These are phyloP conservation scores for Penicillium sp. DNA, from an alignment of 2,329 filamentous ascomycete genomes.

Conservation along the genomic window DNA sequence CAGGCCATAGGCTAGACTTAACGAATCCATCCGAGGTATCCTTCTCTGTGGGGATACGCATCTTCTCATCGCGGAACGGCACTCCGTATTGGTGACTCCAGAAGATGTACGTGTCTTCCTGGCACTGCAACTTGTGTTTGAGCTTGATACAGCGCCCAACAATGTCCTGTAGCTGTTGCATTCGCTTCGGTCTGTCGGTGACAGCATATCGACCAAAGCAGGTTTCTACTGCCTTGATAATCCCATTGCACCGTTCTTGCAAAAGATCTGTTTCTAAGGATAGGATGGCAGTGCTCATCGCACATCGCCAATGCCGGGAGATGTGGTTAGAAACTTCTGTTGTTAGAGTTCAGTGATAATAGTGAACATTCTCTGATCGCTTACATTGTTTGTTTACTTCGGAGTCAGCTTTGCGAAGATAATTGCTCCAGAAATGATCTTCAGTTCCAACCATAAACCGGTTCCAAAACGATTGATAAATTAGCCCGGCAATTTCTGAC, in stretches of 20 bases:
- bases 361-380: not conserved
- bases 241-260: not conserved
- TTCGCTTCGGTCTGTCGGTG: not conserved
- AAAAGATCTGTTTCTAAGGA: not conserved
- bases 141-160: conserved; percentile 15
- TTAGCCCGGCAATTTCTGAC: not conserved
- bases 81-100: conserved; percentile 1
- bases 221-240: not conserved
- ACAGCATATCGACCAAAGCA: not conserved
- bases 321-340: conserved; percentile 11
- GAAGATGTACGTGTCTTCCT: conserved; percentile 16
- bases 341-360: not conserved
- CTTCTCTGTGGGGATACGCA: conserved; percentile 1
- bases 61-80: conserved; percentile 1
- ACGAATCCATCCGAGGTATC: not conserved
- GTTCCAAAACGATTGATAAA: conserved; percentile 1
- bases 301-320: conserved; percentile 19
- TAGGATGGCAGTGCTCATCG: conserved; percentile 15
- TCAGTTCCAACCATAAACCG: conserved; percentile 4
- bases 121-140: conserved; percentile 20
- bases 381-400: conserved; percentile 11
- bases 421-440: not conserved
- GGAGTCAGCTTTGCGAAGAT: not conserved
- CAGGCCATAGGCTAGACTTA: conserved; percentile 13
- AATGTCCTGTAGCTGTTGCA: conserved; percentile 4